phyloP scores from a whole-genome alignment of 164 flowering plant species.

The Macadamia integrifolia region DNA sequence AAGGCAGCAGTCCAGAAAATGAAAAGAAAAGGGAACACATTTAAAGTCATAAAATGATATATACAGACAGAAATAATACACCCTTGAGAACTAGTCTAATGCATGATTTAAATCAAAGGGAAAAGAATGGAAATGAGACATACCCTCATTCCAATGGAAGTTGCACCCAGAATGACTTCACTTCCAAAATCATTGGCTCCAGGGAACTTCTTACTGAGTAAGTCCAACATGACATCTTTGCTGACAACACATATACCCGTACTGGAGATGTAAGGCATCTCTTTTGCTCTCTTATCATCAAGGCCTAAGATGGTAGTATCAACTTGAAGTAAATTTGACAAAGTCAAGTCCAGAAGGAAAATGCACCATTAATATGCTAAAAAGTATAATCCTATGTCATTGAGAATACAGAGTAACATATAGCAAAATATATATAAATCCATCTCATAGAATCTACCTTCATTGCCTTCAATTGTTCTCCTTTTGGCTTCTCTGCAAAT shows the following conservation, averaged over 20 bases:
- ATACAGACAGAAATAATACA: no score
- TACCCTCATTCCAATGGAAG: conserved; percentile 83
- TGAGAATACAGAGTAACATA: background rate
- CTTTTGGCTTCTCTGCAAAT: conserved; percentile 82
- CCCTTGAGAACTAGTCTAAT: background rate
- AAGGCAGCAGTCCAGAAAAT: background rate
- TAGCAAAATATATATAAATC: background rate
- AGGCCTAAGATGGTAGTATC: conserved; percentile 83
- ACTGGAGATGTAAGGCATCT: conserved; percentile 92
- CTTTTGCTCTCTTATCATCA: conserved; percentile 87
- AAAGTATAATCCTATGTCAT: background rate
- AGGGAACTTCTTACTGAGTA: conserved; percentile 79
- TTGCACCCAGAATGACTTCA: conserved; percentile 97
- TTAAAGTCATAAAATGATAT: no score
- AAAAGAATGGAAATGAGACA: conserved; percentile 9
- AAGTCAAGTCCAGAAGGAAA: background rate
- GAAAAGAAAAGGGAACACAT: no score
- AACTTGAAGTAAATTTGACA: conserved; percentile 34
- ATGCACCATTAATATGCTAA: background rate
- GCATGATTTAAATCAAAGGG: background rate
- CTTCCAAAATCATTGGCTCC: conserved; percentile 98
- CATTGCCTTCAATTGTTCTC: conserved; percentile 85
- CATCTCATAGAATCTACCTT: conserved; percentile 30
- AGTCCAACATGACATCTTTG: conserved; percentile 79
- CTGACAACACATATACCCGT: conserved; percentile 98